phyloP scores from a whole-genome alignment of 257 asterid species.

The Hygrophila difformis region DNA sequence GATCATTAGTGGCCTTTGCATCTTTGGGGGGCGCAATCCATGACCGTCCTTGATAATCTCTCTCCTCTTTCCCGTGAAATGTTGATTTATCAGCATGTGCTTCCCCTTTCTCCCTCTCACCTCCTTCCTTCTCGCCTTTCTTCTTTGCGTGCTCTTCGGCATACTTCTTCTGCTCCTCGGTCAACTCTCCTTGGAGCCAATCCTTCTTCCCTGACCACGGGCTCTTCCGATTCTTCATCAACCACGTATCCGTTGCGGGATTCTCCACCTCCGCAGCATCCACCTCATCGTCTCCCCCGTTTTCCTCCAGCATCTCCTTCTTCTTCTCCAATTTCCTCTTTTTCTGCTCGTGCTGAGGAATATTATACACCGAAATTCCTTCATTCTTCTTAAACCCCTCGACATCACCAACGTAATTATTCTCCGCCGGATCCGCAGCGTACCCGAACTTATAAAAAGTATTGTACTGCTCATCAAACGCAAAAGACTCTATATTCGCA shows the following conservation, averaged over 20 bases:
- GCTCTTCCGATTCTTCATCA: constrained; percentile 84
- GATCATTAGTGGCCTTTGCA: constrained; percentile 88
- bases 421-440: constrained; percentile 89
- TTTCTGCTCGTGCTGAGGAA: constrained; percentile 78
- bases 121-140: constrained; percentile 78
- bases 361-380: constrained; percentile 74
- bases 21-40: constrained; percentile 97
- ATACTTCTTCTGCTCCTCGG: constrained; percentile 96
- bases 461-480: constrained; percentile 93
- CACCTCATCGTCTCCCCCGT: constrained; percentile 32
- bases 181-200: constrained; percentile 60
- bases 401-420: constrained; percentile 64
- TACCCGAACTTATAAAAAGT: constrained; percentile 86
- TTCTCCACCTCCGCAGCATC: constrained; percentile 51
- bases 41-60: constrained; percentile 95
- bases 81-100: constrained; percentile 60
- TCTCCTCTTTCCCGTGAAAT: constrained; percentile 93
- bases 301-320: constrained; percentile 62
- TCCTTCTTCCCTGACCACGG: constrained; percentile 97
- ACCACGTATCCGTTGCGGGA: constrained; percentile 80
- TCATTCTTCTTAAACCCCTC: constrained; percentile 44
- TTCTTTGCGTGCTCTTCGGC: constrained; percentile 96
- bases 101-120: constrained; percentile 58
- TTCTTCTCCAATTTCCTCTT: constrained; percentile 72
- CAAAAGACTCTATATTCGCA: constrained; percentile 69